Evolutionary conservation across 2,329 filamentous ascomycete genomes (phyloP), one percentile per base, ranked within the genome.

Genomic region (Botryotinia globosa): DNA sequence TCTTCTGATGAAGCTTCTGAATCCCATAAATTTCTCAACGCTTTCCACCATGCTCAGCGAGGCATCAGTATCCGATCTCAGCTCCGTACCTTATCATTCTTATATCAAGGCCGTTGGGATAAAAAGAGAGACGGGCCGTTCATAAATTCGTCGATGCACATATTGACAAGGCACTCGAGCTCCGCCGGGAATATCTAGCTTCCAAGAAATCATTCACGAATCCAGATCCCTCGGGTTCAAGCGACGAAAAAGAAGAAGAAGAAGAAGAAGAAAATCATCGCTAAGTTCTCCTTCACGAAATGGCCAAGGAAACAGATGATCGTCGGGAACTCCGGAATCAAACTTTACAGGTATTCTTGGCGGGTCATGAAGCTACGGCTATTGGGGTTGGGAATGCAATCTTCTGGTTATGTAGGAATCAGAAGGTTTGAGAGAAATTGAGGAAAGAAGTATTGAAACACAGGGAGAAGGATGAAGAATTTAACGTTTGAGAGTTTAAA

Each of bases 301-400:
- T 63, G 25, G 68, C 58, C 16, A 51, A 70, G 20, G 37, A 54
- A 48, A 83, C 83, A 1, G 77, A 81, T 3, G 83, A 87, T 76
- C 79, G 80, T 12, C 80, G 78, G 18, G 76, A 81, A 12, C 70
- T 84, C 1, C 75, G 79, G 9, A 78, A 80, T 65, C 79, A 83
- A 73, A 44, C 75, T 4, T 63, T 80, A 14, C 76, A 76, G 37
- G 78, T 83, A 29, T 76, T 84, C n/a, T 73, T 83, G 83, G 83
- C 82, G 0, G 81, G 81, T 3, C 77, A 83, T 37, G 83, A 85
- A 67, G 83, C 81, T 4, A 84, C 83, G 0, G 81, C 81, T 29
- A 74, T 67, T 16, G 74, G 83, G 0, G 76, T 84, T 12, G 78
- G 78, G 29, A 82, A 79, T 80, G 72, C 77, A 32, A 79, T 80